phyloP scores from a whole-genome alignment of 352 stramenopile genomes.

The Pythium graminicola region DNA sequence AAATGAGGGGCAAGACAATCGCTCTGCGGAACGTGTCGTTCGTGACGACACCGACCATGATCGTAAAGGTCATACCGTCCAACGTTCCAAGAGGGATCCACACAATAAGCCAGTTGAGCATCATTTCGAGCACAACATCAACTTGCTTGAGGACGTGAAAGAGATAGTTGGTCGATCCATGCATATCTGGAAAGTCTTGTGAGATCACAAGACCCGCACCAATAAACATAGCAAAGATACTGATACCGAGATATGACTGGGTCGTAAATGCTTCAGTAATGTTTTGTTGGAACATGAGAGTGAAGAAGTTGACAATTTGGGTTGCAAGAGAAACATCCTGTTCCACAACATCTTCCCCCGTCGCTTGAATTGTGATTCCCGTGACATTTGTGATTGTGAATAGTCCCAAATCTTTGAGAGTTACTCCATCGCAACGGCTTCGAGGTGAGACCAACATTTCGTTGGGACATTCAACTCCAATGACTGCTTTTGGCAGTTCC shows the following conservation, averaged over 20 bases:
- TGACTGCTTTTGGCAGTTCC: conserved; percentile 21
- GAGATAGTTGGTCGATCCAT: conserved; percentile 37
- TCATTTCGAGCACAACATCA: conserved; percentile 51
- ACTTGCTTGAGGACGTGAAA: conserved; percentile 54
- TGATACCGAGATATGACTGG: conserved; percentile 39
- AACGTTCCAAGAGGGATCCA: conserved; percentile 46
- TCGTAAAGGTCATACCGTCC: conserved; percentile 44
- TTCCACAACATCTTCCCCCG: conserved; percentile 24
- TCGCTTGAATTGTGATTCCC: conserved; percentile 30
- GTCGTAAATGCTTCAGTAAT: conserved; percentile 44
- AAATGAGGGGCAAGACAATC: conserved; percentile 36
- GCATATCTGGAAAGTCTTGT: conserved; percentile 33
- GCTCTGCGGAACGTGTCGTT: conserved; percentile 26
- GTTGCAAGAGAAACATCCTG: conserved; percentile 30
- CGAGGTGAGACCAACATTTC: conserved; percentile 33
- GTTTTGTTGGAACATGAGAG: conserved; percentile 47
- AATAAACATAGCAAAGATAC: conserved; percentile 54
- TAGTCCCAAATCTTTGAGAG: conserved; percentile 26
- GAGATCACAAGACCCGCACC: conserved; percentile 38
- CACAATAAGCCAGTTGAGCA: conserved; percentile 60
- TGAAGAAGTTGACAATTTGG: conserved; percentile 56
- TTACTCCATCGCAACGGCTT: conserved; percentile 22
- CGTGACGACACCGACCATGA: conserved; percentile 42
- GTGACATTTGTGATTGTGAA: conserved; percentile 45
- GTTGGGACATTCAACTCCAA: conserved; percentile 51